phyloP scores from a whole-genome alignment of 2,329 filamentous ascomycete genomes.

The Aspergillus caelatus region DNA sequence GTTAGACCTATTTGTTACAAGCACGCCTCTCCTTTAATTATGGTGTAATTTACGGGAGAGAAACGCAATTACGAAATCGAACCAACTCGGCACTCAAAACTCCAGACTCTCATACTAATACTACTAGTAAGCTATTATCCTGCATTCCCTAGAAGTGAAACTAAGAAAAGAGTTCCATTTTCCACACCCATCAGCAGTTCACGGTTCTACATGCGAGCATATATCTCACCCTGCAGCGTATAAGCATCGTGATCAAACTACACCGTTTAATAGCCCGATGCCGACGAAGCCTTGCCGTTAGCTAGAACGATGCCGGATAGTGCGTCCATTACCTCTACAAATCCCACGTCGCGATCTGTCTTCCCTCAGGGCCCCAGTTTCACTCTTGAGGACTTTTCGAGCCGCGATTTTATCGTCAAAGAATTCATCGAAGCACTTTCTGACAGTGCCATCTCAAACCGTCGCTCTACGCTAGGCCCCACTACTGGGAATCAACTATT shows the following conservation, averaged over 20 bases:
- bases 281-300: conserved; percentile 7
- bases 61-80: neutral
- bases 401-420: conserved; percentile 93
- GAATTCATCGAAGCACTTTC: conserved; percentile 95
- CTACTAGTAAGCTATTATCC: neutral
- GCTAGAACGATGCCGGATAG: conserved; percentile 41
- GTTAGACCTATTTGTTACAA: neutral
- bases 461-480: conserved; percentile 68
- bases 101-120: neutral
- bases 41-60: neutral
- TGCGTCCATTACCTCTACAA: conserved; percentile 43
- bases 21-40: neutral
- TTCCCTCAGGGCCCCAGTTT: conserved; percentile 81
- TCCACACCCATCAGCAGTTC: neutral
- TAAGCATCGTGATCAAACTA: neutral
- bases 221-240: neutral
- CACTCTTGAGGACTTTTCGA: conserved; percentile 84
- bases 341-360: conserved; percentile 62
- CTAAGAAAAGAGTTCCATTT: neutral
- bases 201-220: neutral
- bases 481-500: conserved; percentile 60
- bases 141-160: neutral
- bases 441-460: conserved; percentile 75
- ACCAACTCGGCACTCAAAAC: neutral
- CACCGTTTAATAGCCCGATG: conserved; percentile 2